Conservation (phyloP, 208 protist genomes). For the Porcisia deanei region DNA sequence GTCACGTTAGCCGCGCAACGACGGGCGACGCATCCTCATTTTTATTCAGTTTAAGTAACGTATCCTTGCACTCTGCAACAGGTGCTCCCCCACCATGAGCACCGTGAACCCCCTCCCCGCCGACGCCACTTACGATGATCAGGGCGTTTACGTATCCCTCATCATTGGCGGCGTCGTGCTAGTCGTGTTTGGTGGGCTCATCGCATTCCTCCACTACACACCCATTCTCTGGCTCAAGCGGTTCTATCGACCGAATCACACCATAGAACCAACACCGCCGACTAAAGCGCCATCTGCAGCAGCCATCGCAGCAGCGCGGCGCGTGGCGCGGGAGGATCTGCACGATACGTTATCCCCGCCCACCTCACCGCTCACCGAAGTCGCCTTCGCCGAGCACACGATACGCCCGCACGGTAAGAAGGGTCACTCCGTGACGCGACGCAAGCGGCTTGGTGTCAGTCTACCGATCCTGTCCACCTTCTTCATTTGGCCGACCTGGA, state of each 20-base stretch:
- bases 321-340: background rate
- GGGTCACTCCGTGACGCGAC: constrained; percentile 27
- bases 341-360: constrained; percentile 2
- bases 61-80: background rate
- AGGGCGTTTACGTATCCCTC: constrained; percentile 73
- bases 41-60: background rate
- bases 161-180: constrained; percentile 39
- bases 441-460: constrained; percentile 52
- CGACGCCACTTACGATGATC: constrained; percentile 66
- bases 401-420: constrained; percentile 13
- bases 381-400: constrained; percentile 23
- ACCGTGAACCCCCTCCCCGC: constrained; percentile 12
- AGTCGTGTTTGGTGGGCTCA: constrained; percentile 33
- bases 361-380: constrained; percentile 1
- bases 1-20: background rate
- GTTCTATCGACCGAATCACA: constrained; percentile 82
- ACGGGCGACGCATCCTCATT: background rate
- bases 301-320: background rate
- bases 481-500: constrained; percentile 42
- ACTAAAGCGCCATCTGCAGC: background rate
- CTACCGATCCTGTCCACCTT: constrained; percentile 64
- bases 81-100: constrained; percentile 5
- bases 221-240: constrained; percentile 69
- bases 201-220: constrained; percentile 43
- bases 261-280: constrained; percentile 34